Base-by-base conservation (phyloP, 805 yeast species). In the Hanseniaspora pseudoguilliermondii region DNA sequence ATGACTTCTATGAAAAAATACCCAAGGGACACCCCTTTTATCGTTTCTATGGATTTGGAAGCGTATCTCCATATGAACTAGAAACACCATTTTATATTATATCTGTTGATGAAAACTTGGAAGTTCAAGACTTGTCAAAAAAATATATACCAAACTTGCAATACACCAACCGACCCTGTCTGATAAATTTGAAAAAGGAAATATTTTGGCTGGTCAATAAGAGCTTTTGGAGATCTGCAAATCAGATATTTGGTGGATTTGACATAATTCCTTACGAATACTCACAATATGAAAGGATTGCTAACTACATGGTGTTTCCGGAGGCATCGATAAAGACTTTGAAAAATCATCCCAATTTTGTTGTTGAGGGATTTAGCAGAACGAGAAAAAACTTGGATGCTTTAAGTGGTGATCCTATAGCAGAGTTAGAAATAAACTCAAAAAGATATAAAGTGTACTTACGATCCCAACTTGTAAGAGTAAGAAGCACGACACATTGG, bases 401-500 rank as follows among this genome's bases (percentile, higher is more conserved):
- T 25, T 25, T 29, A 3, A 47, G n/a, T 42, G 40, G 39, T 11
- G 18, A 5, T 59, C 59, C 46, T 49, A 54, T 2, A 21, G 61
- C 6, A 60, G 47, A 46, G 60, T 63, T 43, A 4, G 11, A 15
- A 9, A 21, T 25, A 4, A 34, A 32, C 18, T 18, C 40, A 18
- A 49, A 15, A 34, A 16, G 36, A 18, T 35, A 49, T 43, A n/a
- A 20, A 15, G 47, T 42, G 15, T 55, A 40, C 10, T 21, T 55
- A 61, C 61, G 58, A 47, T 49, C 44, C 15, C 63, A 61, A 32
- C 52, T 66, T 2, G 16, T 60, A 13, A 18, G 56, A 10, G 42
- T 65, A 34, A 64, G 63, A 51, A 60, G 65, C 43, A 49, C 36
- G 38, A 63, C 62, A 36, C 66, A 62, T 57, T 66, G 69, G 69